phyloP scores from a whole-genome alignment of 306 rosid species.

The Bauhinia variegata region DNA sequence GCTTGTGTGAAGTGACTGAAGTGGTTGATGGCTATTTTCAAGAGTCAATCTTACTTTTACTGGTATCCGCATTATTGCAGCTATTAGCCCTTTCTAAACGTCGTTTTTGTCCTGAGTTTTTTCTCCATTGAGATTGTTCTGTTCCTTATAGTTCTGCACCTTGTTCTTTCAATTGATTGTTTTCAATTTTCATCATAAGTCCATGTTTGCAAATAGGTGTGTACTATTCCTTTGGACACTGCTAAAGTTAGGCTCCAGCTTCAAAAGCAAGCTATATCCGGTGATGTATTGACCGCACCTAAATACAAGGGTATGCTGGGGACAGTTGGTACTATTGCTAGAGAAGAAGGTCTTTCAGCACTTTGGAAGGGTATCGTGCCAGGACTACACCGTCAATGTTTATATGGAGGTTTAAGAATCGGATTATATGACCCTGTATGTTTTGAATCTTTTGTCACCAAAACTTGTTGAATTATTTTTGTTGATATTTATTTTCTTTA shows the following conservation, averaged over 20 bases:
- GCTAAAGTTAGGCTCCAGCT: constrained; percentile 99
- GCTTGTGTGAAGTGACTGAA: too few species aligned
- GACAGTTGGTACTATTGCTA: constrained; percentile 88
- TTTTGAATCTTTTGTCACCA: constrained; percentile 11
- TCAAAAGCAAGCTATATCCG: constrained; percentile 72
- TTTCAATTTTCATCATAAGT: constrained; percentile 12
- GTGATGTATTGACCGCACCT: constrained; percentile 65
- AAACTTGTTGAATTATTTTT: constrained; percentile 23
- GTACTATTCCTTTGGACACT: constrained; percentile 94
- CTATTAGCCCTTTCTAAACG: too few species aligned
- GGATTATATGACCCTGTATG: constrained; percentile 95
- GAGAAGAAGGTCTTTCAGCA: constrained; percentile 88
- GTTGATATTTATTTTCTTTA: constrained; percentile 16
- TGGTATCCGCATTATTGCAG: too few species aligned
- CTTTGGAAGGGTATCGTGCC: constrained; percentile 97
- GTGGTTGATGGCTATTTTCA: too few species aligned
- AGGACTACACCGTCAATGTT: constrained; percentile 89
- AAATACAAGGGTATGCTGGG: constrained; percentile 94
- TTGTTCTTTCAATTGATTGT: constrained; percentile 2
- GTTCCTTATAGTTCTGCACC: not conserved
- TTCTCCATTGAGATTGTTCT: constrained; percentile 18
- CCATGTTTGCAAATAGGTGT: constrained; percentile 57
- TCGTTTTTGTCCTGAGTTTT: not conserved
- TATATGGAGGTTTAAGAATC: constrained; percentile 88
- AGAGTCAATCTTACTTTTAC: too few species aligned